phyloP scores from a whole-genome alignment of 441 rosid species.

The Pelargonium fulgidum region DNA sequence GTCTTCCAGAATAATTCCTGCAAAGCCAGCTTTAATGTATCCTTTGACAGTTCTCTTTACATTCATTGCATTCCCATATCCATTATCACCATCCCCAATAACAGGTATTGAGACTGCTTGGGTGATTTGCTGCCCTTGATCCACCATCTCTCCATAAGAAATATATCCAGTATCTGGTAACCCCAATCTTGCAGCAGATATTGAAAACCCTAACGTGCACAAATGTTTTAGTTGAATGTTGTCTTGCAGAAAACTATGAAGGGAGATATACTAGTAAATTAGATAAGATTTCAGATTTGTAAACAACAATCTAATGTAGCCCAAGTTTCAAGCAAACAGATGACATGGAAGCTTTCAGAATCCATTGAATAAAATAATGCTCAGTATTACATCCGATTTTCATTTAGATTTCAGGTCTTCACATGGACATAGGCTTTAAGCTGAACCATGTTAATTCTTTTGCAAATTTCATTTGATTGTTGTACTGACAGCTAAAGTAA shows the following conservation, averaged over 20 bases:
- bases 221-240: background rate
- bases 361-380: background rate
- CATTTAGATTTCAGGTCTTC: background rate
- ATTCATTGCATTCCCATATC: slow-evolving; percentile 82
- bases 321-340: background rate
- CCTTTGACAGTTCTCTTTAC: slow-evolving; percentile 85
- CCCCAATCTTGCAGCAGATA: slow-evolving; percentile 78
- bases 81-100: slow-evolving; percentile 83
- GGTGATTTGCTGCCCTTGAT: slow-evolving; percentile 75
- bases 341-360: background rate
- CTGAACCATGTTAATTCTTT: background rate
- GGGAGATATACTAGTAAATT: background rate
- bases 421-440: background rate
- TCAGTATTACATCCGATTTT: background rate
- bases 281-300: background rate
- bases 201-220: slow-evolving; percentile 56
- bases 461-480: background rate
- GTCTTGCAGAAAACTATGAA: background rate
- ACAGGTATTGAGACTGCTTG: slow-evolving; percentile 71
- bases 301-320: background rate
- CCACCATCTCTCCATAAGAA: slow-evolving; percentile 93
- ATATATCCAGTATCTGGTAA: slow-evolving; percentile 68
- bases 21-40: slow-evolving; percentile 76
- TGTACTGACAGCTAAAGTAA: background rate
- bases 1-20: slow-evolving; percentile 83